Evolutionary conservation across 768 basidiomycete species (phyloP), one percentile per base, ranked within the genome.

Genomic region (Amanita muscaria): DNA sequence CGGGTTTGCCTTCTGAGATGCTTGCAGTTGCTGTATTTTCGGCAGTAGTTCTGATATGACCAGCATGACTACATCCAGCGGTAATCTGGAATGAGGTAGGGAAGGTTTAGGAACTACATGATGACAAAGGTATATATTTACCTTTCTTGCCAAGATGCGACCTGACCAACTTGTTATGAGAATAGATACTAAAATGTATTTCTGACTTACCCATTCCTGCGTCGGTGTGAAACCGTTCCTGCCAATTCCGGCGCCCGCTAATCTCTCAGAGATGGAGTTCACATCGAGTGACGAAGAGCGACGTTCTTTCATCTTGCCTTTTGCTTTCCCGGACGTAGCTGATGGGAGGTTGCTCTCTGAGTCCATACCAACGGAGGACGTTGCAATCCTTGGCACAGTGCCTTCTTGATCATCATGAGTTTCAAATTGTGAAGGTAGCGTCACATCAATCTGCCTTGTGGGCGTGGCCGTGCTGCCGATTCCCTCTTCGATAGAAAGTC

Each of bases 81-180:
- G 93, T 23, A 98, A 71, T 9, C 90, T 93, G 22, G 18, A 16
- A 15, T 23, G 36, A 34, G n/a, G n/a, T n/a, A n/a, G n/a, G n/a
- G n/a, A 36, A 59, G 16, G 56, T 40, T 32, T 35, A 30, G 12
- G 38, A 38, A 16, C 35, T 47, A n/a, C 48, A 36, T 22, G 16
- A 29, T n/a, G 40, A 37, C 43, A 16, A 12, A 38, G 40, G 31
- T 44, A 48, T 5, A 11, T 9, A 16, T 66, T 58, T 52, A 89
- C 90, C 93, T 93, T 73, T 93, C 89, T 54, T 94, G 88, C 94
- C 94, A 98, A 2, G 92, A 92, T 16, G 86, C 77, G 3, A 91
- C 84, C 86, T 87, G 33, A 39, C 22, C n/a, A 36, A 7, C 9
- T 12, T 25, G 33, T 18, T 25, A 24, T 32, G 35, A 1, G 1